Conservation (phyloP, 345 rosid species). For the Boechera divaricarpa region DNA sequence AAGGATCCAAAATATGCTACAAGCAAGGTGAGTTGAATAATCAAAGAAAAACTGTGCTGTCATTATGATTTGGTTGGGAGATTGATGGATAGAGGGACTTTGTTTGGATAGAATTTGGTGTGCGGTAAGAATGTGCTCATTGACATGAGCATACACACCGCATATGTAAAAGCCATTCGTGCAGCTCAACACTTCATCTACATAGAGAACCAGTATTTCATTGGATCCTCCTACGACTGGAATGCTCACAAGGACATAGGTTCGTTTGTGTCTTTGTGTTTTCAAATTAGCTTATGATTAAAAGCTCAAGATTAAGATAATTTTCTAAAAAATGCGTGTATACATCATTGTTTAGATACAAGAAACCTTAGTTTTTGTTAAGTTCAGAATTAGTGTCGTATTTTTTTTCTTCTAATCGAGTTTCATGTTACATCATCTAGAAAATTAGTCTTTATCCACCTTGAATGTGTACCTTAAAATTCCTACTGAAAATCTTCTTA, state of each 20-base stretch:
- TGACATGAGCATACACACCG: conserved; percentile 99
- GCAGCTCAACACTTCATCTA: conserved; percentile 95
- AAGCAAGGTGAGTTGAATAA: too few relatives aligned
- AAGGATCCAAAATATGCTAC: conserved; percentile 63
- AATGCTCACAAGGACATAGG: conserved; percentile 76
- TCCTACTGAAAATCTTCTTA: too few relatives aligned
- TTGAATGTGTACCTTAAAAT: too few relatives aligned
- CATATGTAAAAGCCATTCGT: conserved; percentile 96
- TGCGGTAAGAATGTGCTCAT: conserved; percentile 94
- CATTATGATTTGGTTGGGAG: conserved; percentile 11
- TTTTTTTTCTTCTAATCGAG: too few relatives aligned
- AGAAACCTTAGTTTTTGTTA: background rate
- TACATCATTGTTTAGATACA: background rate
- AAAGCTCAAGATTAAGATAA: background rate
- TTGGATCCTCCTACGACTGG: conserved; percentile 95
- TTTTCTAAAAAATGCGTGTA: background rate
- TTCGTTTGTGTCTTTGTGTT: conserved; percentile 31
- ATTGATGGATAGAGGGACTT: conserved; percentile 33
- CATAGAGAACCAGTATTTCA: conserved; percentile 95
- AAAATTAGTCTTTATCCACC: background rate
- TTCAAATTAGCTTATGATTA: conserved; percentile 4
- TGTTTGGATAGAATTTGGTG: conserved; percentile 70
- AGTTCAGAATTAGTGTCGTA: too few relatives aligned
- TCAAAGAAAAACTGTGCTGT: background rate
- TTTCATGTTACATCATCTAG: background rate